A percentile compares a stretch with the other conserved stretches of the same genome.
Evolutionary conservation across 805 yeast species (phyloP).

Genomic region (Kazachstania africana): DNA sequence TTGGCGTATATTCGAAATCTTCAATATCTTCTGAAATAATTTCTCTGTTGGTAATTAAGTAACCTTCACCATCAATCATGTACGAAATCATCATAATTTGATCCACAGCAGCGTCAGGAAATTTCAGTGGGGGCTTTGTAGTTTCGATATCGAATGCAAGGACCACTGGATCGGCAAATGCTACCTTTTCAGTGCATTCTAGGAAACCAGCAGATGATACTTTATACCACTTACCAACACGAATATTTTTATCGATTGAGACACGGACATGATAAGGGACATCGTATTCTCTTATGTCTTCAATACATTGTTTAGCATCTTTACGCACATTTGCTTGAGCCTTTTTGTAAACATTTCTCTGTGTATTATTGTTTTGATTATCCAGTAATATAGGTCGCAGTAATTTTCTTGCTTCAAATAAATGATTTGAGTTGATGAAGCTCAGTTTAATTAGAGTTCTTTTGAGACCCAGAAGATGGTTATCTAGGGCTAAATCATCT

Average conservation of each 20-base stretch:
- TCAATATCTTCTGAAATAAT: conserved; percentile 90
- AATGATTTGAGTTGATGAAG: conserved; percentile 65
- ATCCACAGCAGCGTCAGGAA: conserved; percentile 85
- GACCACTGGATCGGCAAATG: conserved; percentile 95
- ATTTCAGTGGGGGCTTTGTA: conserved; percentile 88
- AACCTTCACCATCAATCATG: conserved; percentile 98
- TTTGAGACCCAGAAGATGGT: conserved; percentile 73
- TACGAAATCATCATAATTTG: conserved; percentile 98
- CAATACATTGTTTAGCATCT: conserved; percentile 48
- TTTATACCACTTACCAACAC: conserved; percentile 95
- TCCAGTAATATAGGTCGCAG: conserved; percentile 59
- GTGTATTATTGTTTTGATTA: conserved; percentile 49
- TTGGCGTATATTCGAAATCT: conserved; percentile 95
- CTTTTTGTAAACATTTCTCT: conserved; percentile 62
- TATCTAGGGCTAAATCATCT: conserved; percentile 74
- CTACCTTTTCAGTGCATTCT: conserved; percentile 55
- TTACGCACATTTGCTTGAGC: conserved; percentile 7
- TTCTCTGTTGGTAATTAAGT: conserved; percentile 83
- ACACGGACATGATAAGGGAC: conserved; percentile 96
- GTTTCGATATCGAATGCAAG: conserved; percentile 97
- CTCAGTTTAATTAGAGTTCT: conserved; percentile 52
- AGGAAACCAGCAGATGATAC: conserved; percentile 53
- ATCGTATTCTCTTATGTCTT: conserved; percentile 85
- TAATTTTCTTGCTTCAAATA: conserved; percentile 60
- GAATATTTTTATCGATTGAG: conserved; percentile 73